Percentiles rank a stretch among this genome's conserved stretches.
These are phyloP conservation scores for Russula abietina DNA, from an alignment of 768 basidiomycete genomes.

Conservation along the genomic window DNA sequence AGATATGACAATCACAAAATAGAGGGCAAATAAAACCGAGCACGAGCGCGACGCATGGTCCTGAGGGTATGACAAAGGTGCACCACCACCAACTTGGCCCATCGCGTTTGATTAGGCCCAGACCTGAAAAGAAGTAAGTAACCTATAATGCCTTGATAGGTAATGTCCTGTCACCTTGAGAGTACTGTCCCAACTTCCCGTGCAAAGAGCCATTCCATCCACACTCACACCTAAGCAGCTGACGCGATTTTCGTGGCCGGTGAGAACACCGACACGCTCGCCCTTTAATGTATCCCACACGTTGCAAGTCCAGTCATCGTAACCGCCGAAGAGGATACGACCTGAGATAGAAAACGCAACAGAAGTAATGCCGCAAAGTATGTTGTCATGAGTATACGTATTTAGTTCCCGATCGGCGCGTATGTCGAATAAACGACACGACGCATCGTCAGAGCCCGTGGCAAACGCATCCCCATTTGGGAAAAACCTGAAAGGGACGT, in stretches of 20 bases:
- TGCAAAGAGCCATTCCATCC: slow-evolving; percentile 98
- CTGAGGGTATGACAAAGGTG: slow-evolving; percentile 19
- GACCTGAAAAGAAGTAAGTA: slow-evolving; percentile 43
- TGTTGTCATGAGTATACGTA: slow-evolving; percentile 96
- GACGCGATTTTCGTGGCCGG: slow-evolving; percentile 97
- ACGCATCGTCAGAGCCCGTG: slow-evolving; percentile 97
- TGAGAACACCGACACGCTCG: slow-evolving; percentile 94
- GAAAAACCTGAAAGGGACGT: slow-evolving; percentile 72
- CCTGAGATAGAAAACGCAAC: slow-evolving; percentile 98
- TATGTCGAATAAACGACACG: slow-evolving; percentile 96
- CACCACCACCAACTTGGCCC: slow-evolving; percentile 15
- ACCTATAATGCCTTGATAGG: slow-evolving; percentile 8
- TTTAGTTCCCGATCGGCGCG: slow-evolving; percentile 97
- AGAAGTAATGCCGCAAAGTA: slow-evolving; percentile 96
- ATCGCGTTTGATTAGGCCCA: slow-evolving; percentile 55
- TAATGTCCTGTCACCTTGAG: slow-evolving; percentile 60
- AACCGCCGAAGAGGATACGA: slow-evolving; percentile 95
- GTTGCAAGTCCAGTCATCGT: slow-evolving; percentile 99
- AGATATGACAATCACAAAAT: slow-evolving; percentile 41
- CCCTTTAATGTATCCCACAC: slow-evolving; percentile 99
- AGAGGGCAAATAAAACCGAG: slow-evolving; percentile 20
- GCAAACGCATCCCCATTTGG: slow-evolving; percentile 99
- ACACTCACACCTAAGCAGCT: slow-evolving; percentile 92
- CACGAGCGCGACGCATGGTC: slow-evolving; percentile 14
- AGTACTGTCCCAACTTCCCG: slow-evolving; percentile 96